A percentile compares a stretch with the other conserved stretches of the same genome.
These are phyloP conservation scores for Fusarium hostae DNA, from an alignment of 2,329 filamentous ascomycete species.

Conservation along the genomic window DNA sequence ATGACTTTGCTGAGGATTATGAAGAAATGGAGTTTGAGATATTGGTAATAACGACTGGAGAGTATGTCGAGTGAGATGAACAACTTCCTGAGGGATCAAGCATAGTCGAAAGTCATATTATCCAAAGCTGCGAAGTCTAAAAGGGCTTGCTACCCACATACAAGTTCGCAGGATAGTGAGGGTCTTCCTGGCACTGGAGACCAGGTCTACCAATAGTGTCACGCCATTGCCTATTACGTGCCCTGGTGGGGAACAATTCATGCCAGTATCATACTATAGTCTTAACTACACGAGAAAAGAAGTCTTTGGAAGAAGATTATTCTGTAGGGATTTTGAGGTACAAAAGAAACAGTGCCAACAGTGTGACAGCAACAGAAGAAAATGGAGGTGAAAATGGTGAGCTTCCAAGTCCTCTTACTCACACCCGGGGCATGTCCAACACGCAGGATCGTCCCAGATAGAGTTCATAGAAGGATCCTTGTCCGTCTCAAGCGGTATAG, in stretches of 20 bases:
- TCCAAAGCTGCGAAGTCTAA: fast-evolving
- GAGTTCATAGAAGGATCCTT: background rate
- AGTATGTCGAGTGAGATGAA: background rate
- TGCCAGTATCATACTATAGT: background rate
- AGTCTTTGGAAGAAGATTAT: background rate
- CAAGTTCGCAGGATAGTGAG: fast-evolving
- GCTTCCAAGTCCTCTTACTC: background rate
- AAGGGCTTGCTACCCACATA: fast-evolving
- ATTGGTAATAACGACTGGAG: constrained; percentile 7
- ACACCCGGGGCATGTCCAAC: constrained; percentile 16
- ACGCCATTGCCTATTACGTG: fast-evolving
- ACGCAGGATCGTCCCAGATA: constrained; percentile 9
- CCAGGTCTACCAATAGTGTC: fast-evolving
- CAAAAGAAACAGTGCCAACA: background rate
- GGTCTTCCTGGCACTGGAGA: too few relatives aligned
- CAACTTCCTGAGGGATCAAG: background rate
- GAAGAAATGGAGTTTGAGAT: constrained; percentile 22
- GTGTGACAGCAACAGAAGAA: fast-evolving
- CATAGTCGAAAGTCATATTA: fast-evolving
- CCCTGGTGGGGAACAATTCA: background rate
- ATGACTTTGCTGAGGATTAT: background rate
- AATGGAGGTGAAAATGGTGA: fast-evolving
- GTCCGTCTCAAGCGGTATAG: background rate
- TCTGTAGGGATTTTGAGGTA: background rate
- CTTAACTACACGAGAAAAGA: background rate